Base-by-base conservation (phyloP, 2,329 filamentous ascomycete species). In the Lasiodiplodia gonubiensis region DNA sequence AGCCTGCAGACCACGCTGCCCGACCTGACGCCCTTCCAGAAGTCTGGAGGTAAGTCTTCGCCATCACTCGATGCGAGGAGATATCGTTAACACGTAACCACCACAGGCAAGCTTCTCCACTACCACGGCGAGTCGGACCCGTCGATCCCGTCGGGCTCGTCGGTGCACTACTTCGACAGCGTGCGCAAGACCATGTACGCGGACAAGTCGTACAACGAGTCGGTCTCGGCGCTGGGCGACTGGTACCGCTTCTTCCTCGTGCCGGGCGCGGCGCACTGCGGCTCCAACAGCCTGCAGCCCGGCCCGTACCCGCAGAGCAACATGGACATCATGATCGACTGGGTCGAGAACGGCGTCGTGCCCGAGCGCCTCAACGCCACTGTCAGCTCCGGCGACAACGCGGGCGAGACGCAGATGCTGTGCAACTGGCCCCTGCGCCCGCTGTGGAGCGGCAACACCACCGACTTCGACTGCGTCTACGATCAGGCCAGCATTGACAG, bases 121-220 rank as follows among this genome's bases (percentile, higher is more conserved):
- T 86, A 82, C 77, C 86, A 88, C 75, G 86, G 64, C 64, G 85
- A 88, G 74, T 83, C 82, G 0, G 86, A 88, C 73, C 74, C 79
- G 16, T 82, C 79, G 7, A 78, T 89, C 68, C 86, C 86, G 1
- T 74, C 86, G 1, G 84, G 79, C 5, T 86, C 84, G 0, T 86
- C 85, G 0, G 81, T 86, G 0, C 84, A 82, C 71, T 89, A 87
- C 78, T 84, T 80, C 75, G 79, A 88, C 65, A 82, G 84, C 3
- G 86, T 88, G 42, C 82, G 82, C 48, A 71, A 71, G 3, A 78
- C 82, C 74, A 85, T 87, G 83, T 84, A 84, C 72, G 35, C 61
- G 23, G 46, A 30, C 49, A 30, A 25, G 39, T 16, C 8, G 16
- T 57, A 55, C 64, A 59, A 66, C 53, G 64, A 55, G 52, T 55